A percentile compares a stretch with the other conserved stretches of the same genome.
These are phyloP conservation scores for Funneliformis caledonium DNA, from an alignment of 371 early-diverging fungal species.

Conservation along the genomic window DNA sequence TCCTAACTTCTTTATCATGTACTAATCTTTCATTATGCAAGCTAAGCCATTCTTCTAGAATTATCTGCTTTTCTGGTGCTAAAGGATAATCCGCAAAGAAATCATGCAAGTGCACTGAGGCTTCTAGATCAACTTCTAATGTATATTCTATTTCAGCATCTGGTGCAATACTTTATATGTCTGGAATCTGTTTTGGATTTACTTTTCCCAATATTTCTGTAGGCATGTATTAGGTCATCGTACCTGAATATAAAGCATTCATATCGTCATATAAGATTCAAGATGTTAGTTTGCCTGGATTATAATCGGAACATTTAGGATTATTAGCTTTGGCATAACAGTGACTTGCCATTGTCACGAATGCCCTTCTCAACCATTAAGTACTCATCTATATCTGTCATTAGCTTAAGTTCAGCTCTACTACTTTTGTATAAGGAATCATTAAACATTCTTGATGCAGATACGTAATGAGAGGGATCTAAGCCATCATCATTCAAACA, in stretches of 20 bases:
- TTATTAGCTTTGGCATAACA: no score
- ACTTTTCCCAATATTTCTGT: slow-evolving; percentile 27
- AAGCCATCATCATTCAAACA: no score
- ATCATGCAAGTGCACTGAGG: background rate
- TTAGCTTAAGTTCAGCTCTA: slow-evolving; percentile 13
- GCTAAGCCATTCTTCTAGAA: slow-evolving; percentile 17
- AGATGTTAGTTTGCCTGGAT: no score
- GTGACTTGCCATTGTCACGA: no score
- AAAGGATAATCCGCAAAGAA: slow-evolving; percentile 30
- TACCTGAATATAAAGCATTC: slow-evolving; percentile 1
- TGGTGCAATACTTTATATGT: slow-evolving; percentile 25
- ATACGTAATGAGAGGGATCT: no score
- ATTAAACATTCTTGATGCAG: no score
- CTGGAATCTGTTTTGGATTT: slow-evolving; percentile 4
- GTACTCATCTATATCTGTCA: slow-evolving; percentile 28
- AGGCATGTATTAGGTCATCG: slow-evolving; percentile 15
- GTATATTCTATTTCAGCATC: slow-evolving; percentile 5
- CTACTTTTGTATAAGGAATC: no score
- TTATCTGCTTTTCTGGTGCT: background rate
- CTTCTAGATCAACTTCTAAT: slow-evolving; percentile 9
- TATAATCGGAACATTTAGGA: no score
- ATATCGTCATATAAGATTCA: no score
- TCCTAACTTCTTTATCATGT: background rate
- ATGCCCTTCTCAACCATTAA: slow-evolving; percentile 26
- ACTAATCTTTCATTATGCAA: slow-evolving; percentile 36